Evolutionary conservation across 768 basidiomycete species (phyloP), one percentile per base, ranked within the genome.

Genomic region (Hygrocybe punicea): DNA sequence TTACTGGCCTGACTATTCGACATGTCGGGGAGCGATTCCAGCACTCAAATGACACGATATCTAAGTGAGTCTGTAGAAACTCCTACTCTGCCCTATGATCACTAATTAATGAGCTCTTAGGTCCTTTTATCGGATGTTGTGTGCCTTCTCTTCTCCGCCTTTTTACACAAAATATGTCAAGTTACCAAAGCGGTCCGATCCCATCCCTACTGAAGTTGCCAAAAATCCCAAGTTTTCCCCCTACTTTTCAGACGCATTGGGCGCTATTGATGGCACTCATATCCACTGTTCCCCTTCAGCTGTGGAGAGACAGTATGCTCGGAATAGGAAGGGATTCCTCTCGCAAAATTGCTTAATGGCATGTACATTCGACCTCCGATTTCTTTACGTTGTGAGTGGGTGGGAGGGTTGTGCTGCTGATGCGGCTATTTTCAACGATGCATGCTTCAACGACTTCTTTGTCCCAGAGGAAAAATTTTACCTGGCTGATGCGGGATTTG

Each of bases 391-490:
- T 6, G 58, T 74, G 3, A 70, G 65, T 54, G 74, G 77, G 1
- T 78, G 72, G 71, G 76, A 80, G 40, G 77, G 77, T 1, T 73
- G 69, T 35, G 67, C 67, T 7, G 63, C 74, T 5, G 74, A 79
- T 68, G 62, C 66, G 13, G 56, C 61, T 1, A 63, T 77, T 17
- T 78, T 64, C 60, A 37, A 65, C 4, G 44, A 71, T 62, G 68
- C 73, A 6, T 60, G 63, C 4, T 2, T 56, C 1, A 42, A 51
- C 6, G 69, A 71, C 58, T 63, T 79, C 34, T 36, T 34, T 0
- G 70, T 78, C 40, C 68, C 73, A 1, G 46, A 53, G 2, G 71
- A 69, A 6, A 67, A 67, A 44, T 76, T 66, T 46, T 71, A 72
- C 51, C 60, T 77, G 53, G 74, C 62, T 24, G 68, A 75, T 69